These are phyloP conservation scores for Besnoitia besnoiti DNA, from an alignment of 169 alveolate species.

Conservation along the genomic window DNA sequence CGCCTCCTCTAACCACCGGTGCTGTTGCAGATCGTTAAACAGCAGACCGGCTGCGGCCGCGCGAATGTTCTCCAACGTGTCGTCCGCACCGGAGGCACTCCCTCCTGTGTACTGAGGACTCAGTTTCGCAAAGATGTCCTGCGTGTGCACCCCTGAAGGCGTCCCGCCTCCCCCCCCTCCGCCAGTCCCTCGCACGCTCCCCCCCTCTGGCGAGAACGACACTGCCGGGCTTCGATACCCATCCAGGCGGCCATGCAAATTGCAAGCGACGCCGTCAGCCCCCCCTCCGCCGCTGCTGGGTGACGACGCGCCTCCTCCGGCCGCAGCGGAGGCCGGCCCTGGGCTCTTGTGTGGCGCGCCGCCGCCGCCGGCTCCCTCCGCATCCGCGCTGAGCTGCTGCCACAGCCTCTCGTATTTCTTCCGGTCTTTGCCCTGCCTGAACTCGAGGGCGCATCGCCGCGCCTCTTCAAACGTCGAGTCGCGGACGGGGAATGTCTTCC, in stretches of 20 bases:
- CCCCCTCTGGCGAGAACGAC: not conserved
- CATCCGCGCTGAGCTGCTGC: conserved; percentile 21
- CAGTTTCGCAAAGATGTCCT: not conserved
- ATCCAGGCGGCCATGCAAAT: not conserved
- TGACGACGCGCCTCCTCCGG: not conserved
- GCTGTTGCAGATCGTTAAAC: not conserved
- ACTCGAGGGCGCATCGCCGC: conserved; percentile 46
- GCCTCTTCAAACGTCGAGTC: conserved; percentile 48
- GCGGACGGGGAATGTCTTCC: conserved; percentile 45
- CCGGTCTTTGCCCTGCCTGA: conserved; percentile 15
- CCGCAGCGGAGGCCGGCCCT: not conserved
- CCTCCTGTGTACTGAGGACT: not conserved
- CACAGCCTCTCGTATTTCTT: not conserved
- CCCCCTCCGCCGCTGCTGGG: not conserved
- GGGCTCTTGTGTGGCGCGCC: not conserved
- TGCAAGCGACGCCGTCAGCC: not conserved
- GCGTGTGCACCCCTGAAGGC: not conserved
- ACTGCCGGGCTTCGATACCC: not conserved
- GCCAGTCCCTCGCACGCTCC: not conserved
- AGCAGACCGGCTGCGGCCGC: not conserved
- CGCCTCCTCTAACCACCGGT: not conserved
- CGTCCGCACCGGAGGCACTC: not conserved
- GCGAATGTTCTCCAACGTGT: not conserved
- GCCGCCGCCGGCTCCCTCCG: not conserved
- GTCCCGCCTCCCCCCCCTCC: not conserved